A percentile compares a stretch with the other conserved stretches of the same genome.
Conservation (phyloP, 192 early-diverging fungal genomes). For the Geosiphon pyriformis region DNA sequence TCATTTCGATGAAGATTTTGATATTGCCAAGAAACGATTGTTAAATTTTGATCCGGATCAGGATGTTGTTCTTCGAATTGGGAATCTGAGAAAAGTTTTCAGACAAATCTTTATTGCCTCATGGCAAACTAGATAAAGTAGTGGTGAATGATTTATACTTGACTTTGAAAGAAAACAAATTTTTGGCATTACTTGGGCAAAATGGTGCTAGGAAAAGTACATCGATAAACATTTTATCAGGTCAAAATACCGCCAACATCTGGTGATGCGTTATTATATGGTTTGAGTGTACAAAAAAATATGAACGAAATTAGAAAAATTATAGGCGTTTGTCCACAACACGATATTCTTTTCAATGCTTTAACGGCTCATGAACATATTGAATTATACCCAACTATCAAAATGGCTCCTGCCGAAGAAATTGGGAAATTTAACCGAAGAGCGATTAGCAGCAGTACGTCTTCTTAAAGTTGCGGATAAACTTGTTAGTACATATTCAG, state of each 20-base stretch:
- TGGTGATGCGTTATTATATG: constrained; percentile 68
- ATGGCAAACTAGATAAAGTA: constrained; percentile 42
- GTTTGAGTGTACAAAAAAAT: constrained; percentile 47
- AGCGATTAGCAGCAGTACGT: constrained; percentile 62
- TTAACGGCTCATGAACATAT: constrained; percentile 72
- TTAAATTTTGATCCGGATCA: constrained; percentile 39
- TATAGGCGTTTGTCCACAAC: constrained; percentile 76
- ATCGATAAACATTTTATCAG: constrained; percentile 71
- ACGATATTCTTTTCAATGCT: constrained; percentile 73
- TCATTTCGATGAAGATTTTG: constrained; percentile 44
- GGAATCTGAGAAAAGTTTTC: constrained; percentile 56
- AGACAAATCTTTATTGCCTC: constrained; percentile 31
- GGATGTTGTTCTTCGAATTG: constrained; percentile 41
- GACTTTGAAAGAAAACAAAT: constrained; percentile 47
- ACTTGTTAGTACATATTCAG: constrained; percentile 63
- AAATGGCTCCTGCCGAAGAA: constrained; percentile 55
- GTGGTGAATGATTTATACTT: constrained; percentile 47
- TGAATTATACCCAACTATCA: constrained; percentile 66
- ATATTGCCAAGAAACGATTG: constrained; percentile 41
- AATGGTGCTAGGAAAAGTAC: constrained; percentile 78
- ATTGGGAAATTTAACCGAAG: constrained; percentile 54
- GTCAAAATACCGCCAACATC: constrained; percentile 58
- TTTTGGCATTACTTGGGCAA: constrained; percentile 62
- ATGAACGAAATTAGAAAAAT: constrained; percentile 61
- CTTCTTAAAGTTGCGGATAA: constrained; percentile 62